These are phyloP conservation scores for Yamadazyma diospyri DNA, from an alignment of 1,139 yeast genomes.

Conservation along the genomic window DNA sequence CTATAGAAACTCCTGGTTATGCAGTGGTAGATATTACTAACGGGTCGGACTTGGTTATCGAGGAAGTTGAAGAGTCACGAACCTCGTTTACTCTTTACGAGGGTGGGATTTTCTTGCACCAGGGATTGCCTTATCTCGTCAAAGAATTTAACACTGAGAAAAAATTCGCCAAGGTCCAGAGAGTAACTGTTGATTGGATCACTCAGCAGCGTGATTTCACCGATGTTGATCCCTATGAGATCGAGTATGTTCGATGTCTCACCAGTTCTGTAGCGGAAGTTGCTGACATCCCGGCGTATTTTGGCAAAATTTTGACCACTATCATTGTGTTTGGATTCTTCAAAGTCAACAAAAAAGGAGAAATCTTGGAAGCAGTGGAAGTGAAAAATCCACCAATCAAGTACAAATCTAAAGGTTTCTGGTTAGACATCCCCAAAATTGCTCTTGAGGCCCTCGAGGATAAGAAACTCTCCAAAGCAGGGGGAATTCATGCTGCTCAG, in stretches of 20 bases:
- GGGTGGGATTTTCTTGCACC: constrained; percentile 93
- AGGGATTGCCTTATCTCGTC: constrained; percentile 85
- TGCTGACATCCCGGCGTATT: constrained; percentile 64
- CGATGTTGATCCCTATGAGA: constrained; percentile 82
- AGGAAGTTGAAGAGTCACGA: constrained; percentile 86
- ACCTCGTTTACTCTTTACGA: constrained; percentile 90
- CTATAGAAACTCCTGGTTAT: constrained; percentile 71
- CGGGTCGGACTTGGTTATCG: constrained; percentile 70
- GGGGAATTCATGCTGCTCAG: constrained; percentile 95
- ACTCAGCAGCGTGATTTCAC: constrained; percentile 90
- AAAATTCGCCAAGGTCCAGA: constrained; percentile 72
- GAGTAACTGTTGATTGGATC: constrained; percentile 92
- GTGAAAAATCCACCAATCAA: constrained; percentile 84
- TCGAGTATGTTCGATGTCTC: constrained; percentile 60
- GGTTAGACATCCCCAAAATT: constrained; percentile 77
- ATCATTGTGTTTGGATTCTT: constrained; percentile 88
- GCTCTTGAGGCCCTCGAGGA: constrained; percentile 57
- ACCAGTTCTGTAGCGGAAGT: constrained; percentile 15
- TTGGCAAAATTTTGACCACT: constrained; percentile 69
- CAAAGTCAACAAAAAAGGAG: constrained; percentile 71
- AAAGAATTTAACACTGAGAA: constrained; percentile 77
- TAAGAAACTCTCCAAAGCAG: constrained; percentile 70
- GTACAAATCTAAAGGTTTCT: constrained; percentile 71
- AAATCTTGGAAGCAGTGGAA: constrained; percentile 87
- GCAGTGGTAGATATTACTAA: constrained; percentile 89